Evolutionary conservation across 768 basidiomycete species (phyloP).

Genomic region (Termitomyces sp.): DNA sequence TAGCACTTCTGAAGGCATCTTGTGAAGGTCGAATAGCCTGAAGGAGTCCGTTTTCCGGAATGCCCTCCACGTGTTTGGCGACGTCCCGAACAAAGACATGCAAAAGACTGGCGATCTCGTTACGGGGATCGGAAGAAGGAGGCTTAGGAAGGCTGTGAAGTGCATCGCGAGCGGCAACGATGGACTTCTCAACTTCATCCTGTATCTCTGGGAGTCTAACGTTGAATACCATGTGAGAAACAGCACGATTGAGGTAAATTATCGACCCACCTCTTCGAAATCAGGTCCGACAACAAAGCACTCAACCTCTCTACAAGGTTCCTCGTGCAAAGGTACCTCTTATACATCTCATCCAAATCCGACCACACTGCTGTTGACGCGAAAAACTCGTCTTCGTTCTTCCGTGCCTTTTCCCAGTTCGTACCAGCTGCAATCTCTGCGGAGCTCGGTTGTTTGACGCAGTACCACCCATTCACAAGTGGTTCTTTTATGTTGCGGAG

Average conservation of each 20-base stretch:
- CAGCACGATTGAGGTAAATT: neutral
- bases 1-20: conserved; percentile 38
- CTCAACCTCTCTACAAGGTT: conserved; percentile 58
- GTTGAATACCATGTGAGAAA: neutral
- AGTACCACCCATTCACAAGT: conserved; percentile 55
- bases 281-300: conserved; percentile 54
- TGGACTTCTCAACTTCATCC: conserved; percentile 45
- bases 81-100: conserved; percentile 43
- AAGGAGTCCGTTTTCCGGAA: conserved; percentile 48
- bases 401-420: conserved; percentile 58
- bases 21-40: conserved; percentile 51
- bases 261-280: conserved; percentile 47
- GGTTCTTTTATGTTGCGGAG: conserved; percentile 49
- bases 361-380: conserved; percentile 46
- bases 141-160: conserved; percentile 34
- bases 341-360: conserved; percentile 42
- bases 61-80: conserved; percentile 42
- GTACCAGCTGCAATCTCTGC: conserved; percentile 44
- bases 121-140: conserved; percentile 50
- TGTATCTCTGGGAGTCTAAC: conserved; percentile 59
- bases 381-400: conserved; percentile 55
- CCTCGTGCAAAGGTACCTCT: conserved; percentile 48
- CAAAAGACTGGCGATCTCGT: conserved; percentile 49
- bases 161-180: conserved; percentile 30
- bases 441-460: conserved; percentile 51